A percentile compares a stretch with the other conserved stretches of the same genome.
phyloP scores from a whole-genome alignment of 78 protist genomes.

The Capsaspora owczarzaki region DNA sequence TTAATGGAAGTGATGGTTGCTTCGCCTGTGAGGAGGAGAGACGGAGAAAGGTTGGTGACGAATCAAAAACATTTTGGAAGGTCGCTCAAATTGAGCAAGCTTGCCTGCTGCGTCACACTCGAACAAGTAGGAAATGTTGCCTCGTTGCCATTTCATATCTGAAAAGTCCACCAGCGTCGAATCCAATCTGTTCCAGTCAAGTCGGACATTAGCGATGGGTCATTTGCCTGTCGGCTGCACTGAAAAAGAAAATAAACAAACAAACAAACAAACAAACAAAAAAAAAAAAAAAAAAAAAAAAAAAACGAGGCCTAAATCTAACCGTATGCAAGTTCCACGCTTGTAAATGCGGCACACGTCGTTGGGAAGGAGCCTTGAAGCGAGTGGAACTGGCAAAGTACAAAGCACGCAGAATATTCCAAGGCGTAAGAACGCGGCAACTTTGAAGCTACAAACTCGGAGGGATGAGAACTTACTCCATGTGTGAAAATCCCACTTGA shows the following conservation, averaged over 20 bases:
- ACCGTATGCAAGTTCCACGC: neutral
- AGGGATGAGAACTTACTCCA: too few species aligned
- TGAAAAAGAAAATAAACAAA: neutral
- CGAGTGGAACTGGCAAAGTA: neutral
- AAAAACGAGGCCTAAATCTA: neutral
- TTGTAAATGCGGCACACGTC: neutral
- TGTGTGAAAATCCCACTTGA: too few species aligned
- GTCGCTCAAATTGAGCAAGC: too few species aligned
- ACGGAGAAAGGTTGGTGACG: too few species aligned
- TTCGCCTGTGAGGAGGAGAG: neutral
- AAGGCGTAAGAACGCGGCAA: too few species aligned
- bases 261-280: neutral
- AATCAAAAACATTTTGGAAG: too few species aligned
- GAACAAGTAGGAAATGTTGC: neutral
- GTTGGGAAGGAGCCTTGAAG: neutral
- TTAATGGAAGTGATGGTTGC: neutral
- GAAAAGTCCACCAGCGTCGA: neutral
- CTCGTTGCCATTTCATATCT: neutral
- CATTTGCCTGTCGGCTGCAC: neutral
- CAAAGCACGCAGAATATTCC: too few species aligned
- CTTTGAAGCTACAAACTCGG: too few species aligned
- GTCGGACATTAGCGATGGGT: neutral
- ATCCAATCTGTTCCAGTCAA: neutral
- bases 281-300: too few species aligned
- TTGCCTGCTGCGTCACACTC: too few species aligned